These are phyloP conservation scores for Panicum miliaceum DNA, from an alignment of 176 grass and related monocot species.

Conservation along the genomic window DNA sequence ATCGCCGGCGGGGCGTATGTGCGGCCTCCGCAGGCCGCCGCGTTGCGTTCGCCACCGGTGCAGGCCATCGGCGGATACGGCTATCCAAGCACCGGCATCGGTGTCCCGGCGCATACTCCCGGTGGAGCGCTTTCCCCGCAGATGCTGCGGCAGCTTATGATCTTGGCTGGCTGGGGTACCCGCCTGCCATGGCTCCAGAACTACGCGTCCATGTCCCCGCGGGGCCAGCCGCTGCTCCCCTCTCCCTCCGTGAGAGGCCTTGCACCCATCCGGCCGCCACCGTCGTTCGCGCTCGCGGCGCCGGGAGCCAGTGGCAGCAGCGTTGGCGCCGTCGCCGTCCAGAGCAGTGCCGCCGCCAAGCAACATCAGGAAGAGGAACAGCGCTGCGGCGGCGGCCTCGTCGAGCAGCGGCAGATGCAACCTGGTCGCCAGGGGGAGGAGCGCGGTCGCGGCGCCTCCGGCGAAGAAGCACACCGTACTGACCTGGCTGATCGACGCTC, in stretches of 20 bases:
- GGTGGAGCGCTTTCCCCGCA: background rate
- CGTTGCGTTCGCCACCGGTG: constrained; percentile 19
- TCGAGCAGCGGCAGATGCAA: background rate
- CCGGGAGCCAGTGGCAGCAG: background rate
- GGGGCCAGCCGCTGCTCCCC: constrained; percentile 12
- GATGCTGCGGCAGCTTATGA: constrained; percentile 53
- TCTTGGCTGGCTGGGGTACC: constrained; percentile 39
- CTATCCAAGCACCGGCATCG: background rate
- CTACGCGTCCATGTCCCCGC: constrained; percentile 23
- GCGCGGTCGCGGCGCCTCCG: too few species aligned
- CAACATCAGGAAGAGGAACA: constrained; percentile 27
- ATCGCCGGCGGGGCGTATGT: background rate
- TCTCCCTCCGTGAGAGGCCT: background rate
- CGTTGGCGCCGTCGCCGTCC: background rate
- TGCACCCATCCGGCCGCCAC: background rate
- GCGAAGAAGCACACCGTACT: constrained; percentile 64
- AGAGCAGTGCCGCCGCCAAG: background rate
- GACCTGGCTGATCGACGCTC: constrained; percentile 70
- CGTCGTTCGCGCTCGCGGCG: background rate
- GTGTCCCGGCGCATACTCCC: background rate
- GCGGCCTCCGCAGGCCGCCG: background rate
- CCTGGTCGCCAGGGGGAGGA: constrained; percentile 11
- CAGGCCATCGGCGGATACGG: constrained; percentile 19
- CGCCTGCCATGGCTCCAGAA: constrained; percentile 25
- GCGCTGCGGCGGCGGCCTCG: background rate